These are phyloP conservation scores for Wickerhamiella cacticola DNA, from an alignment of 805 yeast species.

Conservation along the genomic window DNA sequence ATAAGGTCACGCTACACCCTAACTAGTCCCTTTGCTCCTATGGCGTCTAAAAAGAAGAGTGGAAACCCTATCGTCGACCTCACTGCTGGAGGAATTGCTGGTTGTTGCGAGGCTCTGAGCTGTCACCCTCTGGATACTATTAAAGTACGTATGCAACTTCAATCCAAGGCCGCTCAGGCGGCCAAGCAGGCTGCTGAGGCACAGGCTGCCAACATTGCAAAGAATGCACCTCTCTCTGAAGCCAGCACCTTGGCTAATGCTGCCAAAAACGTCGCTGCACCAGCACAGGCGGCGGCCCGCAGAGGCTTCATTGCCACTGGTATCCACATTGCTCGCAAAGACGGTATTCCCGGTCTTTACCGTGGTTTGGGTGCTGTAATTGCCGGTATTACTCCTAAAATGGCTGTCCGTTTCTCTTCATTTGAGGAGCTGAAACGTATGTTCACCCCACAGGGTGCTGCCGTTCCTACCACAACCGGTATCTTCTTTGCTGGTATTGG, in stretches of 20 bases:
- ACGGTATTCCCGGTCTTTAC: slow-evolving; percentile 75
- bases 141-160: slow-evolving; percentile 93
- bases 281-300: slow-evolving; percentile 31
- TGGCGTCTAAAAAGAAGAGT: slow-evolving; percentile 21
- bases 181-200: slow-evolving; percentile 19
- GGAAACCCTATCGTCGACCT: slow-evolving; percentile 27
- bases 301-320: slow-evolving; percentile 87
- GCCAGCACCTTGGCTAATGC: slow-evolving; percentile 14
- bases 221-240: slow-evolving; percentile 12
- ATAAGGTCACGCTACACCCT: background rate
- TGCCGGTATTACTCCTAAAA: slow-evolving; percentile 93
- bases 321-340: slow-evolving; percentile 58
- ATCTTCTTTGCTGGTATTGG: slow-evolving; percentile 90
- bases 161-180: slow-evolving; percentile 40
- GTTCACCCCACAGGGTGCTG: slow-evolving; percentile 48
- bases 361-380: slow-evolving; percentile 96
- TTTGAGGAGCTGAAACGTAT: slow-evolving; percentile 75
- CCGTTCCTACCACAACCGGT: slow-evolving; percentile 55
- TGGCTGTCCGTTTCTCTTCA: slow-evolving; percentile 94
- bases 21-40: background rate
- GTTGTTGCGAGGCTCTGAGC: slow-evolving; percentile 90
- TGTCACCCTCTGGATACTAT: slow-evolving; percentile 98
- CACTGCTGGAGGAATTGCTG: slow-evolving; percentile 94
- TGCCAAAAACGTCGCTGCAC: slow-evolving; percentile 14
- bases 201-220: slow-evolving; percentile 12